Evolutionary conservation across 2,329 filamentous ascomycete species (phyloP), one percentile per base, ranked within the genome.

Genomic region (Acarospora socialis): DNA sequence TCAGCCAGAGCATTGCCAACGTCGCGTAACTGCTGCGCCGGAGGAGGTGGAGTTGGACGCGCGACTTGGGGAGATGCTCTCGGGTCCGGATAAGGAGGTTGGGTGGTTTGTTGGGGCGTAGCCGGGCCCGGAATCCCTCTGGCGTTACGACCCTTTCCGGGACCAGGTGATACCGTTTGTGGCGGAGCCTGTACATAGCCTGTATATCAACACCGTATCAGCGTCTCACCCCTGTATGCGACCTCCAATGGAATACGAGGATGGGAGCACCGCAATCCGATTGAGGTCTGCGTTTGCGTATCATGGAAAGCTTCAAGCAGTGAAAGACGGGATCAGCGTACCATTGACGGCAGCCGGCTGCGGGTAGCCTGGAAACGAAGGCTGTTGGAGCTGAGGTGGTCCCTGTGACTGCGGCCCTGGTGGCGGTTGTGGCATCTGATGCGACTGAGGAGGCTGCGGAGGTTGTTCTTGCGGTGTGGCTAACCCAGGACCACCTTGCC

Each of bases 81-180:
- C 28, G 77, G 76, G 41, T 84, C 81, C 21, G 82, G 78, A 52
- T 93, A 93, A 16, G 84, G 79, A 36, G 86, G 77, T 34, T 81
- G 78, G 36, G 81, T 83, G 57, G 81, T 84, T 57, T 93, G 83
- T 59, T 94, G 84, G 39, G 87, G 86, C 40, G 90, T 94, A 17
- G 84, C 81, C 68, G 39, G 43, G 10, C 59, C 71, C 18, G 65
- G 66, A 33, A 65, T 66, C 34, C 66, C 65, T 34, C 79, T 70
- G 36, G 70, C 73, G 34, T 76, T 71, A 15, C 77, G 69, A 48
- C 78, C 71, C 56, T 83, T 81, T 41, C 74, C 76, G 12, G 81
- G 81, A 4, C 86, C 87, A 15, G 87, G 87, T 37, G 84, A 93
- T 30, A 82, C 80, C 20, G 82, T 87, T 39, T 77, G 78, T 54